Evolutionary conservation across 176 grass and related monocot species (phyloP).

Genomic region (Tuctoria greenei): DNA sequence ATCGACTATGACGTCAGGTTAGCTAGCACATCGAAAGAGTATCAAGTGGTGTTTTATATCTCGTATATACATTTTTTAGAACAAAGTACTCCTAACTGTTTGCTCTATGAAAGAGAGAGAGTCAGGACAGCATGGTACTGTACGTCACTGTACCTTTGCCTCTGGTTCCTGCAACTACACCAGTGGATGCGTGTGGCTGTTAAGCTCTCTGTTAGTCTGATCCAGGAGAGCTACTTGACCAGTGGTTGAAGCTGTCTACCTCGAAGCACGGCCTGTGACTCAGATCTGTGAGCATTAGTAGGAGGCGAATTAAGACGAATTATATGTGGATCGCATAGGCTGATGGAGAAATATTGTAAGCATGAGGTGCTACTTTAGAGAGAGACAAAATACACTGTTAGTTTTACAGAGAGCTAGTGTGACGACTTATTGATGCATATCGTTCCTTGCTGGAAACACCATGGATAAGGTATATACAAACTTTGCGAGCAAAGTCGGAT

Average conservation of each 20-base stretch:
- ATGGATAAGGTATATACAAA: too few relatives aligned
- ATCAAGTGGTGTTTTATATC: neutral
- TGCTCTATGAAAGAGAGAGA: neutral
- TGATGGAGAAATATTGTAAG: too few relatives aligned
- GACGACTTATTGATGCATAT: too few relatives aligned
- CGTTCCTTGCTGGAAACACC: too few relatives aligned
- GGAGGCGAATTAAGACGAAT: too few relatives aligned
- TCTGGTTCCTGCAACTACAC: conserved; percentile 10
- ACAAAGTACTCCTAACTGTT: too few relatives aligned
- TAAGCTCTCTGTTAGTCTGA: conserved; percentile 36
- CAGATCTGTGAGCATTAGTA: too few relatives aligned
- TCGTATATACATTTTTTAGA: neutral
- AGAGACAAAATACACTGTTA: too few relatives aligned
- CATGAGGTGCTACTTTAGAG: too few relatives aligned
- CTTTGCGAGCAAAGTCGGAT: too few relatives aligned
- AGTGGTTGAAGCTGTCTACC: neutral
- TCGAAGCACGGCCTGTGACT: neutral
- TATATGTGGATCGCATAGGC: too few relatives aligned
- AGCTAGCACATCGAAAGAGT: neutral
- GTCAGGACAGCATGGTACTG: neutral
- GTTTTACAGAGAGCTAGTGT: too few relatives aligned
- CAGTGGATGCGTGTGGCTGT: conserved; percentile 22
- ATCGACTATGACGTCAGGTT: neutral
- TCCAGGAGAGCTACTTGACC: conserved; percentile 29
- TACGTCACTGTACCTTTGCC: neutral